Percentiles rank a stretch among this genome's conserved stretches.
Conservation (phyloP, 768 basidiomycete genomes). For the Mycena maculata region DNA sequence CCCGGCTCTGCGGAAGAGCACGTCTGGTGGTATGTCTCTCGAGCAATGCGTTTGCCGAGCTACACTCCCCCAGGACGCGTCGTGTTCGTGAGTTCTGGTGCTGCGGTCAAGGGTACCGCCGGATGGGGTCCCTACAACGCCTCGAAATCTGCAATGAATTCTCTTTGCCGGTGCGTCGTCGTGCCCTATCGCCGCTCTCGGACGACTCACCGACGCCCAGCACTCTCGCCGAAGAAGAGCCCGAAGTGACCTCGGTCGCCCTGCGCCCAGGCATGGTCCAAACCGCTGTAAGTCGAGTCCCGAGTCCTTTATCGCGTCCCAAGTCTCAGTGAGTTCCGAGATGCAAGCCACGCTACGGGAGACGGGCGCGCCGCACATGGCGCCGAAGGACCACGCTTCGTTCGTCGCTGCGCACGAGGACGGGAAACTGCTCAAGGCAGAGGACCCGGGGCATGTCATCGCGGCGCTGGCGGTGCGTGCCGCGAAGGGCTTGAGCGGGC, state of each 20-base stretch:
- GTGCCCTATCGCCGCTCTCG: neutral
- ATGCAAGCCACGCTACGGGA: conserved; percentile 76
- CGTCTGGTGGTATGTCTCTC: conserved; percentile 46
- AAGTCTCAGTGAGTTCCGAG: conserved; percentile 49
- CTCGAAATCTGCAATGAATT: conserved; percentile 91
- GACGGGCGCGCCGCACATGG: conserved; percentile 65
- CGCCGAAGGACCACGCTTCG: conserved; percentile 60
- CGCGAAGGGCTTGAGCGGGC: conserved; percentile 70
- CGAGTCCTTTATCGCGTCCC: neutral
- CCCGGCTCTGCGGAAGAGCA: conserved; percentile 74
- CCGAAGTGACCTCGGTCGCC: conserved; percentile 77
- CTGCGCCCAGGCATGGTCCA: conserved; percentile 91
- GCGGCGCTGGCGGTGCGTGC: conserved; percentile 80
- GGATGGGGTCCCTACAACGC: conserved; percentile 83
- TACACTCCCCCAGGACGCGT: conserved; percentile 59
- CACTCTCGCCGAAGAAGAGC: conserved; percentile 88
- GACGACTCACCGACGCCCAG: conserved; percentile 49
- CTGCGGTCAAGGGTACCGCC: conserved; percentile 71
- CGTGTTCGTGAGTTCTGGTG: conserved; percentile 89
- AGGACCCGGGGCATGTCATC: conserved; percentile 81
- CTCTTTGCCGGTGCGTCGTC: conserved; percentile 71
- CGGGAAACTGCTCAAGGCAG: conserved; percentile 81
- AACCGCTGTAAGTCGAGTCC: conserved; percentile 68
- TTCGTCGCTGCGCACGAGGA: conserved; percentile 70
- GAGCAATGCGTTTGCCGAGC: neutral